A percentile compares a stretch with the other conserved stretches of the same genome.
phyloP scores from a whole-genome alignment of 805 yeast genomes.

The Ogataea ganodermae region DNA sequence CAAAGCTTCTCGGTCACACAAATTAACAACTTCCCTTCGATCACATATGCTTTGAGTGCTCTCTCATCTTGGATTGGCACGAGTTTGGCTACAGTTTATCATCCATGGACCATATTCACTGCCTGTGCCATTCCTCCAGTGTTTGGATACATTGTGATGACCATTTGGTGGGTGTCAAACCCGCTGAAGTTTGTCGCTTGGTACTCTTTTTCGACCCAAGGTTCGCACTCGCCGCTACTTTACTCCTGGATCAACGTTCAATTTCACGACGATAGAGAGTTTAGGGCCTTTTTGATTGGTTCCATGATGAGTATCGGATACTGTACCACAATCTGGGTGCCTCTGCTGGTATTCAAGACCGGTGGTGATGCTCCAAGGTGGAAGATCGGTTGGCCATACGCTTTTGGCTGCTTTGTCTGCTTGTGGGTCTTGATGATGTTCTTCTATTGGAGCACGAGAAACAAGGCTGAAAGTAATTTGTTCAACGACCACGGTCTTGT shows the following conservation, averaged over 20 bases:
- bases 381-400: conserved; percentile 11
- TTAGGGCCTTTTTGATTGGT: conserved; percentile 4
- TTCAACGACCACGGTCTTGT: neutral
- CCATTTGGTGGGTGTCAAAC: conserved; percentile 2
- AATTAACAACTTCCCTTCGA: conserved; percentile 5
- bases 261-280: conserved; percentile 3
- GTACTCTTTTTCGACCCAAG: conserved; percentile 5
- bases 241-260: conserved; percentile 6
- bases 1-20: neutral
- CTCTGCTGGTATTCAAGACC: conserved; percentile 6
- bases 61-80: conserved; percentile 5
- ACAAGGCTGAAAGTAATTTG: conserved; percentile 1
- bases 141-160: conserved; percentile 4
- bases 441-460: conserved; percentile 3
- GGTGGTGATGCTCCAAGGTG: conserved; percentile 7
- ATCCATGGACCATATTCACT: conserved; percentile 4
- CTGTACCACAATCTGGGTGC: conserved; percentile 4
- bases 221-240: conserved; percentile 4
- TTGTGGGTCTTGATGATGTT: conserved; percentile 7
- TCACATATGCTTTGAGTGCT: conserved; percentile 5
- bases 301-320: conserved; percentile 7
- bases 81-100: conserved; percentile 7
- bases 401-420: conserved; percentile 6
- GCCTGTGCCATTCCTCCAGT: conserved; percentile 1
- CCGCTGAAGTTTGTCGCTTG: conserved; percentile 3